A percentile compares a stretch with the other conserved stretches of the same genome.
Conservation (phyloP, 1,139 yeast genomes). For the Wickerhamomyces sp. region DNA sequence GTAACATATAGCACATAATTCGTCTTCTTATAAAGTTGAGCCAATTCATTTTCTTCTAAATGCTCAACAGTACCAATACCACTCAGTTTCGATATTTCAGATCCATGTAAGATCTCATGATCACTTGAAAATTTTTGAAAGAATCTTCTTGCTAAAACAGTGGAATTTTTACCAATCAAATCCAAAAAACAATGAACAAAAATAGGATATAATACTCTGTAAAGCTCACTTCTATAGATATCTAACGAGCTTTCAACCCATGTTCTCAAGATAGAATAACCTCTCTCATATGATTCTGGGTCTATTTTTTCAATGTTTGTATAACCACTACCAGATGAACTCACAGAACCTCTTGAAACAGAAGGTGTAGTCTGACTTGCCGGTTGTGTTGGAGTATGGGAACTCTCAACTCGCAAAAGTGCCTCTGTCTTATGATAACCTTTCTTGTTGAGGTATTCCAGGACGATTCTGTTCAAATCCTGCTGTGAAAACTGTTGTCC, state of each 20-base stretch:
- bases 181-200: conserved; percentile 86
- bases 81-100: conserved; percentile 66
- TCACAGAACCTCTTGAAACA: conserved; percentile 19
- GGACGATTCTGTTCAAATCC: conserved; percentile 82
- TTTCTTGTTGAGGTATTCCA: conserved; percentile 87
- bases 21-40: conserved; percentile 64
- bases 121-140: conserved; percentile 72
- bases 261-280: conserved; percentile 71
- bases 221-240: conserved; percentile 83
- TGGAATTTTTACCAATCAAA: conserved; percentile 57
- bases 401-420: conserved; percentile 82
- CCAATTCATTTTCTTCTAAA: conserved; percentile 74
- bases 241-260: conserved; percentile 95
- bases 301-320: conserved; percentile 33
- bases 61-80: conserved; percentile 80
- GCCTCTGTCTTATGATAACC: conserved; percentile 95
- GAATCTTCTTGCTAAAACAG: conserved; percentile 63
- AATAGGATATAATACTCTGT: conserved; percentile 80
- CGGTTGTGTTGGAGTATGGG: conserved; percentile 61
- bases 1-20: conserved; percentile 76
- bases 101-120: conserved; percentile 71
- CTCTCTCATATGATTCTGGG: conserved; percentile 69
- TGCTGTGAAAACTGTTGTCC: conserved; percentile 50
- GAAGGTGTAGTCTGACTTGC: conserved; percentile 30
- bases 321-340: conserved; percentile 36